Percentiles rank a stretch among this genome's conserved stretches.
These are phyloP conservation scores for Tetrahymena elliotti DNA, from an alignment of 73 alveolate genomes.

Conservation along the genomic window DNA sequence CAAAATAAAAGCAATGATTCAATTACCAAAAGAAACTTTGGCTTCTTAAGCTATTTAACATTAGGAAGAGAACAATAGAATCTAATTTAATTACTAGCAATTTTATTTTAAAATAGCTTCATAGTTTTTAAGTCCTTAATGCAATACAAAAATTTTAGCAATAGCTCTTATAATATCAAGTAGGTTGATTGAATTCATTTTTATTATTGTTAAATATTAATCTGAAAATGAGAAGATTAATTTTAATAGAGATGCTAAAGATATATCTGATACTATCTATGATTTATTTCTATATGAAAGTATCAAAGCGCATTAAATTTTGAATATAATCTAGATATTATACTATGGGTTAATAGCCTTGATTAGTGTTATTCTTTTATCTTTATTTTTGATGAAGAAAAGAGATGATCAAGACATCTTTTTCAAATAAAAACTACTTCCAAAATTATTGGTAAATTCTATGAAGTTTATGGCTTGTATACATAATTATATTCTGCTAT, in stretches of 20 bases:
- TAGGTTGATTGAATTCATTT: background rate
- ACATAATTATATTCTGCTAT: background rate
- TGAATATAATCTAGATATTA: background rate
- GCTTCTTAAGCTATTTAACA: background rate
- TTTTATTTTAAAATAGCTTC: background rate
- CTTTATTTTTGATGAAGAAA: background rate
- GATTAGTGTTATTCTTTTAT: background rate
- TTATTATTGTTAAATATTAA: background rate
- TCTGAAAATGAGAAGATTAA: background rate
- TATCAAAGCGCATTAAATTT: background rate
- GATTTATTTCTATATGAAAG: background rate
- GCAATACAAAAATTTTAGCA: background rate
- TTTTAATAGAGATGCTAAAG: background rate
- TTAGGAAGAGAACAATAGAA: background rate
- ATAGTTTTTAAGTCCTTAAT: background rate
- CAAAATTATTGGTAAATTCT: background rate
- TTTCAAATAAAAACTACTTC: background rate
- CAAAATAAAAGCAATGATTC: background rate
- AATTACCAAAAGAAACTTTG: background rate
- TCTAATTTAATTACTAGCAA: background rate
- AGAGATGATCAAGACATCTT: background rate
- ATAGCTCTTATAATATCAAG: background rate
- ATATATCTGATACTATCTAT: background rate
- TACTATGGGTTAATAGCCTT: background rate
- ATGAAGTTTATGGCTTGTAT: background rate